Percentiles rank a stretch among this genome's conserved stretches.
These are phyloP conservation scores for Globisporangium recalcitrans DNA, from an alignment of 352 stramenopile species.

Conservation along the genomic window DNA sequence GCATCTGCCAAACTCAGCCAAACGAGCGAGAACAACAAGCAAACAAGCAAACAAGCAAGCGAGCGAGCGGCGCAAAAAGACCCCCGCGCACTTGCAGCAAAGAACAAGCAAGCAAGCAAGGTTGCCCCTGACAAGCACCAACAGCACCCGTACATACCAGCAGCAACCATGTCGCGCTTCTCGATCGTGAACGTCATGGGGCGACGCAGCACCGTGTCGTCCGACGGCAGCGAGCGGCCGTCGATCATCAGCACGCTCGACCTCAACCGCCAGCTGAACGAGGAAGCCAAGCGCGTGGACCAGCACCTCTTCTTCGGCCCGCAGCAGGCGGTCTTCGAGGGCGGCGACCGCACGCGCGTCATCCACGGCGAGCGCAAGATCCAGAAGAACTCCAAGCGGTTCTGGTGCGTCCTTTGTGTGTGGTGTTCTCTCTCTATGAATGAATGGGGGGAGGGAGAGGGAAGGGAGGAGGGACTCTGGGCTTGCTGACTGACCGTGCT, in stretches of 20 bases:
- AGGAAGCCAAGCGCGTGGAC: constrained; percentile 57
- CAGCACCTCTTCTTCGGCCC: constrained; percentile 82
- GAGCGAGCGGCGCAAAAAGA: constrained; percentile 3
- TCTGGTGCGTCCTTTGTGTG: constrained; percentile 37
- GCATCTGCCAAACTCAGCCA: constrained; percentile 8
- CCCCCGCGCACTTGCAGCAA: constrained; percentile 4
- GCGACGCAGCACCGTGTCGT: constrained; percentile 42
- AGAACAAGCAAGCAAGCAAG: background rate
- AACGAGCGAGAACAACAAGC: constrained; percentile 2
- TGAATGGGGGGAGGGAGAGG: background rate
- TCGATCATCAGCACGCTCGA: constrained; percentile 59
- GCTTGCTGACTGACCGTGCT: background rate
- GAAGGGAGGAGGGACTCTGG: too few relatives aligned
- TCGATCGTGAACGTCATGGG: constrained; percentile 66
- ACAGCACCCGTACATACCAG: too few relatives aligned
- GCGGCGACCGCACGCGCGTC: constrained; percentile 70
- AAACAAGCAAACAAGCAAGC: background rate
- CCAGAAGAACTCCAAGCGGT: constrained; percentile 74
- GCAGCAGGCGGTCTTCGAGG: constrained; percentile 64
- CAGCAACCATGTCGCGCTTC: constrained; percentile 65
- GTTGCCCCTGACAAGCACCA: constrained; percentile 2
- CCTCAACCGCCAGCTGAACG: constrained; percentile 68
- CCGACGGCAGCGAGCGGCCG: constrained; percentile 53
- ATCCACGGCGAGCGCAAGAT: constrained; percentile 87
- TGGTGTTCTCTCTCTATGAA: background rate